A percentile compares a stretch with the other conserved stretches of the same genome.
Conservation (phyloP, 2,329 filamentous ascomycete genomes). For the Aspergillus quadrilineatus region DNA sequence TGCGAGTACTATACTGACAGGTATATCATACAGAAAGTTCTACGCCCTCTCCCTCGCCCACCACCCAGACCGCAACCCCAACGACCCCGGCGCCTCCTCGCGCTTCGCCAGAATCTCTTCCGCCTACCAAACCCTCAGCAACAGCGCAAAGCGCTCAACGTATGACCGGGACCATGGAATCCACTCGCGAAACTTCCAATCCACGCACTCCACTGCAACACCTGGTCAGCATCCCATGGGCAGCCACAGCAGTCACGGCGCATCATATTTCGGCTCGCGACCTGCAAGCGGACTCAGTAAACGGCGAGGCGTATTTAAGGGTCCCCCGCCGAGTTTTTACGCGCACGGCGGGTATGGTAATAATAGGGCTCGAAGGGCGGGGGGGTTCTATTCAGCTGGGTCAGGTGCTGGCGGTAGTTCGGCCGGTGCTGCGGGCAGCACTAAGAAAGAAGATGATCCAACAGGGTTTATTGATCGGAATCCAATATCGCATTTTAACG, state of each 20-base stretch:
- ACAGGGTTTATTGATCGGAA: conserved; percentile 43
- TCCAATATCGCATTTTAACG: conserved; percentile 76
- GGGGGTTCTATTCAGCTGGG: conserved; percentile 1
- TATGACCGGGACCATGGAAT: conserved; percentile 68
- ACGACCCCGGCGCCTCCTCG: conserved; percentile 67
- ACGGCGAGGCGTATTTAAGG: conserved; percentile 72
- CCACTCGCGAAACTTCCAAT: conserved; percentile 15
- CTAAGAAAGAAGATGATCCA: conserved; percentile 32
- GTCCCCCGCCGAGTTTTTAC: conserved; percentile 88
- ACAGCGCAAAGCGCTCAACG: conserved; percentile 68
- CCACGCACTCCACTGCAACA: conserved; percentile 33
- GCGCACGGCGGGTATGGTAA: conserved; percentile 71
- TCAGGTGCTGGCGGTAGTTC: conserved; percentile 10
- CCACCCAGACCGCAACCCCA: conserved; percentile 87
- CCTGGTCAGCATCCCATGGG: conserved; percentile 44
- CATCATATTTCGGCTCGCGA: conserved; percentile 57
- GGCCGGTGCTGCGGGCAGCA: conserved; percentile 8
- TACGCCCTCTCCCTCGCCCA: conserved; percentile 87
- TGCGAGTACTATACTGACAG: background rate
- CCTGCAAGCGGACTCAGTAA: conserved; percentile 78
- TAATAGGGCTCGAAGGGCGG: conserved; percentile 11
- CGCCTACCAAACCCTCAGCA: conserved; percentile 75
- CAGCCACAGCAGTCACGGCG: conserved; percentile 56
- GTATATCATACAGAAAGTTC: conserved; percentile 57
- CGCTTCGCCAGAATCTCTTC: conserved; percentile 83